Conservation (phyloP, 192 early-diverging fungal species). For the Podila minutissima region DNA sequence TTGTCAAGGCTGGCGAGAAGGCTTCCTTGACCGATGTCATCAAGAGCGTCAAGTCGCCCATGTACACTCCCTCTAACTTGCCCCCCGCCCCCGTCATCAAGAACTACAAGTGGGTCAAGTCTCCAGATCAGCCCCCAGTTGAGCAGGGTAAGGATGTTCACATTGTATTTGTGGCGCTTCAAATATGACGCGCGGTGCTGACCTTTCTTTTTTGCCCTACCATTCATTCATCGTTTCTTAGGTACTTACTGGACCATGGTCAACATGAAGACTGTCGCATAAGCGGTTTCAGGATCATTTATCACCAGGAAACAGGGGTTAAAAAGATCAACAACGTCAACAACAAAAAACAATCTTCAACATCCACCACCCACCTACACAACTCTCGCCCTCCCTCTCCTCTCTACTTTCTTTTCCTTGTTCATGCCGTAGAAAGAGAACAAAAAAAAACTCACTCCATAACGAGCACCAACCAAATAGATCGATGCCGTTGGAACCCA, state of each 20-base stretch:
- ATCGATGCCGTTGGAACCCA: not conserved
- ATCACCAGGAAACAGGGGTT: not conserved
- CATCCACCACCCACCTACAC: not conserved
- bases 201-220: not conserved
- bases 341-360: not conserved
- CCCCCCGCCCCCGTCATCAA: constrained; percentile 64
- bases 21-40: constrained; percentile 60
- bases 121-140: constrained; percentile 45
- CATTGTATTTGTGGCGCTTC: not conserved
- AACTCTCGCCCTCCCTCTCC: not conserved
- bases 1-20: constrained; percentile 48
- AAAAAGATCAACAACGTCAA: not conserved
- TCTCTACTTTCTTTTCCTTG: not conserved
- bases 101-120: constrained; percentile 59
- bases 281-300: not conserved
- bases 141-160: constrained; percentile 31
- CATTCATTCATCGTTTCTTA: not conserved
- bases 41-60: constrained; percentile 54
- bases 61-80: constrained; percentile 62
- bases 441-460: not conserved
- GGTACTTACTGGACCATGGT: constrained; percentile 50
- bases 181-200: not conserved
- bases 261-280: constrained; percentile 32
- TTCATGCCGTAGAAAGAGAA: not conserved
- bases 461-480: not conserved